Evolutionary conservation across 2,329 filamentous ascomycete species (phyloP).

Genomic region (Lithohypha guttulata): DNA sequence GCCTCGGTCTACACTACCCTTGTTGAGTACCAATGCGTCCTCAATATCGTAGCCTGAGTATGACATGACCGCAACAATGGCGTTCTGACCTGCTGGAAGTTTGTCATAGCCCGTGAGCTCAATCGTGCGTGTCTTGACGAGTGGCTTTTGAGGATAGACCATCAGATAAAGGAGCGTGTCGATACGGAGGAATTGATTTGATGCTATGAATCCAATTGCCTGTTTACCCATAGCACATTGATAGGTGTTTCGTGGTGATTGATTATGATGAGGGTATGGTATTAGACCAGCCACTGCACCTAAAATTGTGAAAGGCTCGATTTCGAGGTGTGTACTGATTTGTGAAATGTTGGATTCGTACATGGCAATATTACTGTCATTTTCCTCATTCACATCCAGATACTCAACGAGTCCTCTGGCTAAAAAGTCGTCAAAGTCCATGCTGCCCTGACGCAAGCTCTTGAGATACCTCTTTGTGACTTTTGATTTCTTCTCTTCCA

Average conservation of each 20-base stretch:
- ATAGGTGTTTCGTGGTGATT: constrained; percentile 96
- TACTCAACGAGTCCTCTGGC: constrained; percentile 88
- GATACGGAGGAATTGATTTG: constrained; percentile 95
- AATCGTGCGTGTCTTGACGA: constrained; percentile 95
- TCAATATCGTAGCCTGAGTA: constrained; percentile 99
- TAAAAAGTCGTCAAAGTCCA: constrained; percentile 89
- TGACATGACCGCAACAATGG: constrained; percentile 97
- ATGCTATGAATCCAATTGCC: constrained; percentile 95
- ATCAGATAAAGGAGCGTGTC: constrained; percentile 93
- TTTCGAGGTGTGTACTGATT: constrained; percentile 86
- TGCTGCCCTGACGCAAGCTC: constrained; percentile 68
- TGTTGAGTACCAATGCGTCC: constrained; percentile 92
- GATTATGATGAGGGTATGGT: constrained; percentile 97
- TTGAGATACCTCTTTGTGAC: constrained; percentile 69
- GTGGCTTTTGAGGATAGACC: constrained; percentile 93
- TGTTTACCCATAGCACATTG: constrained; percentile 99
- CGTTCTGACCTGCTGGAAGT: constrained; percentile 90
- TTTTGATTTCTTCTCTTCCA: constrained; percentile 75
- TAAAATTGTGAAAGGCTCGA: constrained; percentile 93
- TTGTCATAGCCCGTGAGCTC: constrained; percentile 96
- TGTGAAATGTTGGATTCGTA: constrained; percentile 75
- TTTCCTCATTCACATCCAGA: constrained; percentile 92
- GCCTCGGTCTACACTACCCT: constrained; percentile 85
- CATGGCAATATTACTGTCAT: constrained; percentile 85
- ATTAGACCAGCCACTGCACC: constrained; percentile 93